phyloP scores from a whole-genome alignment of 2,329 filamentous ascomycete species.

The Alternaria dauci region DNA sequence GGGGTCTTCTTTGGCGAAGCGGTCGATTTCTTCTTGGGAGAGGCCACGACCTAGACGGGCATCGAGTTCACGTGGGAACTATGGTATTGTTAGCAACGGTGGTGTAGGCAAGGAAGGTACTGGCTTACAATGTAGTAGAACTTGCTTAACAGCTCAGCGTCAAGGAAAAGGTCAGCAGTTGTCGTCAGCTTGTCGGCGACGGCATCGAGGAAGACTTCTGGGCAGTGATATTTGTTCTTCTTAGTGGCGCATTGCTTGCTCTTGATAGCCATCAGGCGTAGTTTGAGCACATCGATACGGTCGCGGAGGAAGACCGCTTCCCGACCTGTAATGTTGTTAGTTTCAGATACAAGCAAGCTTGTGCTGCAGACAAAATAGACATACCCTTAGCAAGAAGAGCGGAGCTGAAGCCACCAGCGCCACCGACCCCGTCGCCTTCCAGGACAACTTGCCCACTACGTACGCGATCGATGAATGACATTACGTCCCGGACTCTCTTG shows the following conservation, averaged over 20 bases:
- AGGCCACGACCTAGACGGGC: slow-evolving; percentile 82
- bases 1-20: slow-evolving; percentile 91
- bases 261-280: slow-evolving; percentile 87
- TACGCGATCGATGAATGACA: slow-evolving; percentile 88
- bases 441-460: slow-evolving; percentile 84
- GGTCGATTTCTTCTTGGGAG: slow-evolving; percentile 80
- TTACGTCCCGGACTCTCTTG: slow-evolving; percentile 87
- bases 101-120: neutral
- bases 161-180: slow-evolving; percentile 95
- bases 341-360: too few relatives aligned
- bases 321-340: slow-evolving; percentile 66
- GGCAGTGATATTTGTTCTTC: slow-evolving; percentile 95
- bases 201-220: slow-evolving; percentile 96
- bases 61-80: slow-evolving; percentile 91
- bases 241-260: slow-evolving; percentile 85
- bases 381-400: slow-evolving; percentile 83
- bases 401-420: slow-evolving; percentile 92
- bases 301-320: slow-evolving; percentile 95
- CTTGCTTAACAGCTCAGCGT: slow-evolving; percentile 94
- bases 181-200: slow-evolving; percentile 94
- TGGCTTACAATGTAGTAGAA: slow-evolving; percentile 82
- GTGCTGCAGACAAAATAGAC: slow-evolving; percentile 26
- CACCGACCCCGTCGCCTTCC: slow-evolving; percentile 82
- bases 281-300: slow-evolving; percentile 85
- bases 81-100: neutral